These are phyloP conservation scores for Blastobotrys americana DNA, from an alignment of 805 yeast genomes.

Conservation along the genomic window DNA sequence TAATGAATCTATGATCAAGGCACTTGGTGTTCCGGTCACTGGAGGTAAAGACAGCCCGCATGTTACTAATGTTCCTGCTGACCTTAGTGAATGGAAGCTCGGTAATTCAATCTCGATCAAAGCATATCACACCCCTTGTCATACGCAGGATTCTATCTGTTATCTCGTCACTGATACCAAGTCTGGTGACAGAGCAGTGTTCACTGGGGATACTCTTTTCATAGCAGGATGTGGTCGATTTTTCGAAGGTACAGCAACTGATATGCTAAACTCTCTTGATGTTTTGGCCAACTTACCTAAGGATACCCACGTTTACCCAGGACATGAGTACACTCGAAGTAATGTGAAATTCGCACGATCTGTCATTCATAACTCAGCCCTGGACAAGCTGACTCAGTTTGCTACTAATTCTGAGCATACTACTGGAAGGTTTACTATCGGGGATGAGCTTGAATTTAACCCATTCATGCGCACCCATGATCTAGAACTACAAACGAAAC, in stretches of 20 bases:
- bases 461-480: constrained; percentile 84
- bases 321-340: constrained; percentile 89
- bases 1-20: constrained; percentile 38
- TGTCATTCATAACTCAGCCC: constrained; percentile 46
- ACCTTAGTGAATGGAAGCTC: constrained; percentile 52
- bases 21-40: constrained; percentile 48
- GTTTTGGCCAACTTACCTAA: constrained; percentile 53
- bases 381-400: constrained; percentile 47
- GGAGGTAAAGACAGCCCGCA: constrained; percentile 79
- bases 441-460: constrained; percentile 73
- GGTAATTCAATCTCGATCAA: constrained; percentile 61
- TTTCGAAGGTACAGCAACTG: constrained; percentile 79
- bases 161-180: constrained; percentile 62
- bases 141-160: constrained; percentile 93
- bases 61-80: constrained; percentile 64
- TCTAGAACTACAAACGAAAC: constrained; percentile 49
- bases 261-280: constrained; percentile 72
- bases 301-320: constrained; percentile 76
- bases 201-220: constrained; percentile 94
- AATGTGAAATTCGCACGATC: constrained; percentile 73
- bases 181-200: constrained; percentile 64
- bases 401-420: constrained; percentile 54
- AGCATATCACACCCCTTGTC: constrained; percentile 95
- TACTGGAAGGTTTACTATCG: constrained; percentile 80
- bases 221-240: constrained; percentile 95